Base-by-base conservation (phyloP, 2,329 filamentous ascomycete genomes). In the Teratosphaeria zuluensis region DNA sequence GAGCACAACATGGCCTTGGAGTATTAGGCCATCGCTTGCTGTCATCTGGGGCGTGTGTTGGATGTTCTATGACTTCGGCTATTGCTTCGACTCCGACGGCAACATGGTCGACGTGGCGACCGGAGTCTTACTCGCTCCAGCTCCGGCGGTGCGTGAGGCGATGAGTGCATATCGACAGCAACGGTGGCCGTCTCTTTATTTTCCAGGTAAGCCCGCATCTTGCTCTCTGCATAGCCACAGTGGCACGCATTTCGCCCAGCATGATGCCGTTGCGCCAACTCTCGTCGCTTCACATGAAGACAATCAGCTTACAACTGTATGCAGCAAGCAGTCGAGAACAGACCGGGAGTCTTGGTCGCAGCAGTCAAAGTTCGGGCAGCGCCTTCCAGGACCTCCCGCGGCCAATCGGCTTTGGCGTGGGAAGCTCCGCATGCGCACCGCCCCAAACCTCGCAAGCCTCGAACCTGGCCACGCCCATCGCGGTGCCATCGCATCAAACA, bases 1-100 rank as follows among this genome's bases (percentile, higher is more conserved):
- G 21, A 73, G 65, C 60, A 72, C 71, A 19, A 73, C 72, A 58
- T 74, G 72, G 71, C 72, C 71, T 33, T 73, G 71, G 71, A 70
- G 66, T 32, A 70, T 74, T 60, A 62, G 65, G 55, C 70, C 70
- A 3, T 67, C 68, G 32, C 66, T 74, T 35, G 66, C 70, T 33
- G 67, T 74, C 24, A 56, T 74, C 56, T 75, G 72, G 69, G 70
- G 69, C 31, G 68, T 73, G 9, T 74, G 72, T 61, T 72, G 71
- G 71, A 73, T 70, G 67, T 73, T 72, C 61, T 65, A 63, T 62
- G 63, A 63, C 57, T 46, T 51, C 21, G 14, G 19, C 21, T 32
- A 55, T 52, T 21, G n/a, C n/a, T 30, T 57, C 52, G 33, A 33
- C 35, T 21, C 24, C 6, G 35, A 55, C 9, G 46, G 54, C 8